Conservation (phyloP, 345 rosid species). For the Arabidopsis suecica region DNA sequence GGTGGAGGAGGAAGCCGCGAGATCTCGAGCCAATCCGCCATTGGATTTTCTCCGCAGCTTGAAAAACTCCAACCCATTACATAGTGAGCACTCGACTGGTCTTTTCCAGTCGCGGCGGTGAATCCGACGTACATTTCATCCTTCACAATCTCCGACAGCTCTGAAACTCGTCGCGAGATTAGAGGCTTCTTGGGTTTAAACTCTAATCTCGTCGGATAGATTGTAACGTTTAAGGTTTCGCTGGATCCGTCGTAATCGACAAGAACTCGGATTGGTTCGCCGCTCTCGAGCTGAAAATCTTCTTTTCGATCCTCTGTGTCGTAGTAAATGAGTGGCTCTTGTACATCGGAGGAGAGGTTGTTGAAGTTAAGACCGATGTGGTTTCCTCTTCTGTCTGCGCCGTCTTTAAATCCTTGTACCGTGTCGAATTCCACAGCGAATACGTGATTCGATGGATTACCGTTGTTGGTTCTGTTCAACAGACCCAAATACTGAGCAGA, state of each 20-base stretch:
- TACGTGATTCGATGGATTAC: slow-evolving; percentile 45
- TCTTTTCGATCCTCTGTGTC: not conserved
- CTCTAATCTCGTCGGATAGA: slow-evolving; percentile 42
- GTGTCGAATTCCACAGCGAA: slow-evolving; percentile 72
- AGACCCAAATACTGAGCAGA: slow-evolving; percentile 60
- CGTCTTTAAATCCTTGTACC: slow-evolving; percentile 53
- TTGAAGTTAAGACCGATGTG: slow-evolving; percentile 69
- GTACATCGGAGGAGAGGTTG: slow-evolving; percentile 35
- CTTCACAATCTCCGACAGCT: slow-evolving; percentile 33
- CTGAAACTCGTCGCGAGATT: not conserved
- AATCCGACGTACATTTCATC: slow-evolving; percentile 71
- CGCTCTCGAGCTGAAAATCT: slow-evolving; percentile 48
- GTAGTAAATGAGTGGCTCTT: slow-evolving; percentile 44
- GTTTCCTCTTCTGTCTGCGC: slow-evolving; percentile 45
- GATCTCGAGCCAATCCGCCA: slow-evolving; percentile 44
- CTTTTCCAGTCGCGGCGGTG: slow-evolving; percentile 71
- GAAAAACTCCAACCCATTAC: slow-evolving; percentile 83
- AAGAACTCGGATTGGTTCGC: slow-evolving; percentile 59
- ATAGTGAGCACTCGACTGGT: slow-evolving; percentile 63
- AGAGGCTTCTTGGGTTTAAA: slow-evolving; percentile 56
- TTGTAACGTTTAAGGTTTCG: slow-evolving; percentile 49
- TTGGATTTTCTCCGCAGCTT: slow-evolving; percentile 47
- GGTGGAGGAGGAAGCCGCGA: slow-evolving; percentile 54
- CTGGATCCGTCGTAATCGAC: slow-evolving; percentile 61
- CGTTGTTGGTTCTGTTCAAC: slow-evolving; percentile 45